Evolutionary conservation across 2,329 filamentous ascomycete species (phyloP).

Genomic region (Lomentospora prolificans): DNA sequence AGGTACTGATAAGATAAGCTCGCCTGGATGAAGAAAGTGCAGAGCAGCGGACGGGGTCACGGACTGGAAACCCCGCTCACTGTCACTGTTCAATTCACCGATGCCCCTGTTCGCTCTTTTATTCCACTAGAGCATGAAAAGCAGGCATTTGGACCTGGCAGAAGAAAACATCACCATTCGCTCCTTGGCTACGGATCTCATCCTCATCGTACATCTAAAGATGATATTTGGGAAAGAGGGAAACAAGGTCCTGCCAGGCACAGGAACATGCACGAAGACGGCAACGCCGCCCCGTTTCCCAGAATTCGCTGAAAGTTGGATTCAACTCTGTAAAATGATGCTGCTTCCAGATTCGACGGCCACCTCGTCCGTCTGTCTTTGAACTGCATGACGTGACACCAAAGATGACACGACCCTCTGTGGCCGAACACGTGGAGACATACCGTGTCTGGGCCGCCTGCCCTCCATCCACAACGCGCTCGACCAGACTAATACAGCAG

Average conservation of each 20-base stretch:
- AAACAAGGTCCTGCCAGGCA: too few species aligned
- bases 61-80: too few species aligned
- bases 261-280: neutral
- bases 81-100: too few species aligned
- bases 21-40: neutral
- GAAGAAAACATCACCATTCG: too few species aligned
- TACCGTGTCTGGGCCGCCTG: neutral
- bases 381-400: conserved; percentile 1
- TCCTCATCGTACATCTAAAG: too few species aligned
- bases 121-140: too few species aligned
- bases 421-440: conserved; percentile 6
- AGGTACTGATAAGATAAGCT: neutral
- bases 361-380: neutral
- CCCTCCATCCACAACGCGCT: neutral
- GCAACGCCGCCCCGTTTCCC: neutral
- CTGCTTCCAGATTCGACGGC: neutral
- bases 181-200: too few species aligned
- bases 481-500: neutral
- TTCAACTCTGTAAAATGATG: neutral
- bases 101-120: too few species aligned
- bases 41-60: neutral
- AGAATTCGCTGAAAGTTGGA: neutral
- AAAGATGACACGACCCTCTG: conserved; percentile 2
- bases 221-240: neutral
- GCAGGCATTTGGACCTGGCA: too few species aligned